phyloP scores from a whole-genome alignment of 257 asterid genomes.

The Parsonsia alboflavescens region DNA sequence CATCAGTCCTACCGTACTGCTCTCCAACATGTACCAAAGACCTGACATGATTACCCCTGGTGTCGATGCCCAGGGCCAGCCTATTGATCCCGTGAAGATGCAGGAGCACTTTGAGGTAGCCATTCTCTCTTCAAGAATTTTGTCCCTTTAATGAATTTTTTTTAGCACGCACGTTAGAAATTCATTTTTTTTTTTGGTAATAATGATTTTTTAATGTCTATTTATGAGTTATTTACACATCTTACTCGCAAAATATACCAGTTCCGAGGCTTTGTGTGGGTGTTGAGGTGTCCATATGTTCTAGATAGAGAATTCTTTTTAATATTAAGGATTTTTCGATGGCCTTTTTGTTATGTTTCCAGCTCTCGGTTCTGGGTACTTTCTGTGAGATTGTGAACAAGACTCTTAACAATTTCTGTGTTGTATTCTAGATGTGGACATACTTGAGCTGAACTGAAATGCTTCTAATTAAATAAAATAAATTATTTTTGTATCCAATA shows the following conservation, averaged over 20 bases:
- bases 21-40: conserved; percentile 90
- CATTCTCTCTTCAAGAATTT: not conserved
- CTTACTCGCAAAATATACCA: not conserved
- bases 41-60: conserved; percentile 99
- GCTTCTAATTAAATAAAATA: not conserved
- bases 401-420: not conserved
- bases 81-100: conserved; percentile 69
- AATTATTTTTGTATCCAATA: not conserved
- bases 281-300: too few relatives aligned
- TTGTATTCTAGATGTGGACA: not conserved
- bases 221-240: not conserved
- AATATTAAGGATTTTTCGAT: too few relatives aligned
- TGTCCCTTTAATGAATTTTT: not conserved
- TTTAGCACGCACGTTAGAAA: not conserved
- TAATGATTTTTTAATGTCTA: not conserved
- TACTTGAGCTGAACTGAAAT: not conserved
- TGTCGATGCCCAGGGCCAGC: conserved; percentile 80
- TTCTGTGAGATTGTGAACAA: not conserved
- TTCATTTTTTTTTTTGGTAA: not conserved
- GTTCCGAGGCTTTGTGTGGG: too few relatives aligned
- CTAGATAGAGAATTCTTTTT: too few relatives aligned
- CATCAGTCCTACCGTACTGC: conserved; percentile 77
- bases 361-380: too few relatives aligned
- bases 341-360: too few relatives aligned
- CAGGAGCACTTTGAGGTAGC: conserved; percentile 88